phyloP scores from a whole-genome alignment of 2,329 filamentous ascomycete species.

The Neonectria sp. region DNA sequence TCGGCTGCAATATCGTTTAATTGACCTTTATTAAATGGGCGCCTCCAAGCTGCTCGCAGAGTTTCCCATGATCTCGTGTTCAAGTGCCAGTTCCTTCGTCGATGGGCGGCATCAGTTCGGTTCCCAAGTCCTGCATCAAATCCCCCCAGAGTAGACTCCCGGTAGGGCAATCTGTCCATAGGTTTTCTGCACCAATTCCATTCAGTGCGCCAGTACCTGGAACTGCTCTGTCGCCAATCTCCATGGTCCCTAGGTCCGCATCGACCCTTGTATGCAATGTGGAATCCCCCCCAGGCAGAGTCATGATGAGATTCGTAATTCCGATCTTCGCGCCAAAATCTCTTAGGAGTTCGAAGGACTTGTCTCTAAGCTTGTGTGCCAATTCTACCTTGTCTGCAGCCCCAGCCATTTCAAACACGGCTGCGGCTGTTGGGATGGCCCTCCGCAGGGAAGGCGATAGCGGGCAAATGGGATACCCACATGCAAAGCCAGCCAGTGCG shows the following conservation, averaged over 20 bases:
- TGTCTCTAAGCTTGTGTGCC: constrained; percentile 25
- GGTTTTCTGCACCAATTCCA: constrained; percentile 15
- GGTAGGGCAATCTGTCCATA: constrained; percentile 36
- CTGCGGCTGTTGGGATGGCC: constrained; percentile 26
- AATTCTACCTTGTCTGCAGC: constrained; percentile 24
- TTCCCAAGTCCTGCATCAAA: constrained; percentile 41
- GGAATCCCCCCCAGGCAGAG: background rate
- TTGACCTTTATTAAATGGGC: background rate
- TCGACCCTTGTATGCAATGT: background rate
- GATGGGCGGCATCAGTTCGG: constrained; percentile 29
- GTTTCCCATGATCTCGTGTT: background rate
- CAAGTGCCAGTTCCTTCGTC: constrained; percentile 4
- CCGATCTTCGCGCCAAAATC: constrained; percentile 41
- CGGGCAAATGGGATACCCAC: constrained; percentile 47
- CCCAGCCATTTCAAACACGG: constrained; percentile 34
- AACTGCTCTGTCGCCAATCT: constrained; percentile 29
- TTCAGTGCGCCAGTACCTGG: constrained; percentile 12
- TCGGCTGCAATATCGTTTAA: background rate
- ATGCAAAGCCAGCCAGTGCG: constrained; percentile 41
- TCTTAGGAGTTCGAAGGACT: constrained; percentile 35
- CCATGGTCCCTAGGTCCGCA: constrained; percentile 29
- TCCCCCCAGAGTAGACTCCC: constrained; percentile 42
- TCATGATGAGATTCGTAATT: constrained; percentile 26
- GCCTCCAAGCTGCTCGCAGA: background rate
- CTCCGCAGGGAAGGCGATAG: constrained; percentile 40